phyloP scores from a whole-genome alignment of 2,329 filamentous ascomycete species.

The Knufia fluminis region DNA sequence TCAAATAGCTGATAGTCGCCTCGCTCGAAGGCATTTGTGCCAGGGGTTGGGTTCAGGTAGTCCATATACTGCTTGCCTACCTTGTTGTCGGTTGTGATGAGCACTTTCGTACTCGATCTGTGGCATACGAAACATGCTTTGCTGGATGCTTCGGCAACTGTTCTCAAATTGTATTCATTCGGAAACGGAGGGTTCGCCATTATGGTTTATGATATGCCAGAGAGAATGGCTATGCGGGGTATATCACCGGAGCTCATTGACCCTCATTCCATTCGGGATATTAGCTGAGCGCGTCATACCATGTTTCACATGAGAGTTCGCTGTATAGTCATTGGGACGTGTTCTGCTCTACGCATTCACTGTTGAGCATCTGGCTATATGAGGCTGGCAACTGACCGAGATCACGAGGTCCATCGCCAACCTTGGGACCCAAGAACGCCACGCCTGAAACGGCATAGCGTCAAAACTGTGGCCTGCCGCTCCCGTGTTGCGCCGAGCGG shows the following conservation, averaged over 20 bases:
- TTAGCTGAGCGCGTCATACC: too few relatives aligned
- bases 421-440: too few relatives aligned
- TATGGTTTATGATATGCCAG: not conserved
- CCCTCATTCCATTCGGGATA: too few relatives aligned
- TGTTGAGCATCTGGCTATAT: too few relatives aligned
- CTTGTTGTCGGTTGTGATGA: slow-evolving; percentile 85
- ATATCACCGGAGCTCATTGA: not conserved
- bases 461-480: too few relatives aligned
- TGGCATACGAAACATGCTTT: slow-evolving; percentile 88
- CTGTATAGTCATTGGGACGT: not conserved
- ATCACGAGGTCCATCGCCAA: too few relatives aligned
- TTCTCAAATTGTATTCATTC: slow-evolving; percentile 77
- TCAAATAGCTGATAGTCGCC: not conserved
- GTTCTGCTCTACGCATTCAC: too few relatives aligned
- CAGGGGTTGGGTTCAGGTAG: not conserved
- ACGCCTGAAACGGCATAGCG: too few relatives aligned
- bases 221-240: not conserved
- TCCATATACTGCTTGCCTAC: slow-evolving; percentile 39
- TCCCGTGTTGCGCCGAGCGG: too few relatives aligned
- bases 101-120: slow-evolving; percentile 75
- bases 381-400: too few relatives aligned
- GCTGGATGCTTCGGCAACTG: slow-evolving; percentile 72
- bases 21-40: slow-evolving; percentile 5
- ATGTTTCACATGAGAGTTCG: too few relatives aligned
- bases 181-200: slow-evolving; percentile 36